Conservation (phyloP, 345 rosid genomes). For the Leavenworthia alabamica region DNA sequence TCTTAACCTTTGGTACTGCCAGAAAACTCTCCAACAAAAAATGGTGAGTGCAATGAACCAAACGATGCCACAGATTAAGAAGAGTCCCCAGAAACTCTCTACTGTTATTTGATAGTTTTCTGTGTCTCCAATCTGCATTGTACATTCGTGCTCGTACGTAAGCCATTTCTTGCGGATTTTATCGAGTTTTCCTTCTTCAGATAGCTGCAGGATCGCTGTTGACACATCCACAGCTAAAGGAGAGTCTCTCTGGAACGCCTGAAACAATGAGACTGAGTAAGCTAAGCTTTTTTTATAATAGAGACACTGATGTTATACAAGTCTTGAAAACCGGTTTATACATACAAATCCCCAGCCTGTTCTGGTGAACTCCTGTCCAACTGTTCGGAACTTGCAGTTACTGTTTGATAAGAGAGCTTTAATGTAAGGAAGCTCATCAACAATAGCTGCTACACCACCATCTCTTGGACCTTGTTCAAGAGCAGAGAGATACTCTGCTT, state of each 20-base stretch:
- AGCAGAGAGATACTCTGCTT: conserved; percentile 44
- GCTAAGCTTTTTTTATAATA: not conserved
- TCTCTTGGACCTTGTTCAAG: conserved; percentile 53
- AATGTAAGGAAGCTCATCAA: conserved; percentile 92
- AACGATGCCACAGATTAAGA: conserved; percentile 64
- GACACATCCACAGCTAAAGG: conserved; percentile 89
- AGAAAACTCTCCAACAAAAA: conserved; percentile 48
- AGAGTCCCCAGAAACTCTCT: conserved; percentile 84
- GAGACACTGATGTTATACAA: not conserved
- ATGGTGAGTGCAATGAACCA: conserved; percentile 47
- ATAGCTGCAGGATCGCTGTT: conserved; percentile 76
- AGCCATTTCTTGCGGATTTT: conserved; percentile 80
- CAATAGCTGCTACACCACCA: conserved; percentile 87
- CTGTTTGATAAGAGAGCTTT: conserved; percentile 62
- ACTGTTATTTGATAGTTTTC: conserved; percentile 50
- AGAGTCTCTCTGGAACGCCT: conserved; percentile 94
- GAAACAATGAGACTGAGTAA: conserved; percentile 4
- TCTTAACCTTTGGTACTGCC: conserved; percentile 53
- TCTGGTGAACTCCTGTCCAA: conserved; percentile 86
- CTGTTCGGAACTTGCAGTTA: conserved; percentile 59
- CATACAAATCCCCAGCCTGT: conserved; percentile 98
- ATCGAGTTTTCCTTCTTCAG: conserved; percentile 82
- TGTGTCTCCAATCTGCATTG: conserved; percentile 31
- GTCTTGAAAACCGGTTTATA: conserved; percentile 1
- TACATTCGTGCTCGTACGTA: conserved; percentile 37